These are phyloP conservation scores for Vigna mungo DNA, from an alignment of 306 rosid genomes.

Conservation along the genomic window DNA sequence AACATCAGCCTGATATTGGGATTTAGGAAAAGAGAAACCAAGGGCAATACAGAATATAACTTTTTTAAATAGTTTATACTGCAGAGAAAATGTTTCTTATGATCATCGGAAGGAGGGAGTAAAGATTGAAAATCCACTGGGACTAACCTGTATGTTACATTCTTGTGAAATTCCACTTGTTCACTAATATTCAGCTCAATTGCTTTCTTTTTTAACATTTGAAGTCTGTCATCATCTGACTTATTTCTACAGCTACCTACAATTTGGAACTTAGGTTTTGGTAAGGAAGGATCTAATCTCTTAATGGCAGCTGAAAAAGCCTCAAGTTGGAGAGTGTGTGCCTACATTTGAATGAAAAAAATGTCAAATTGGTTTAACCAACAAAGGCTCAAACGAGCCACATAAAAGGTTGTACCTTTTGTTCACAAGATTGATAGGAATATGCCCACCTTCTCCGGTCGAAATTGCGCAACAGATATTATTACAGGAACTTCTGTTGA, in stretches of 20 bases:
- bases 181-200: conserved; percentile 68
- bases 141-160: conserved; percentile 79
- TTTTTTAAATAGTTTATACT: neutral
- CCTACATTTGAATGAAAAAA: conserved; percentile 60
- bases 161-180: conserved; percentile 83
- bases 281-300: conserved; percentile 59
- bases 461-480: conserved; percentile 96
- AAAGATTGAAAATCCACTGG: conserved; percentile 10
- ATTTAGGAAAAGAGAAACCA: too few species aligned
- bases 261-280: conserved; percentile 83
- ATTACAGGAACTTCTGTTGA: conserved; percentile 57
- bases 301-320: conserved; percentile 80
- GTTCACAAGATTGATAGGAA: conserved; percentile 57
- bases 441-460: conserved; percentile 94
- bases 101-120: neutral
- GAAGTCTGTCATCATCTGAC: conserved; percentile 84
- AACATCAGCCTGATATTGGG: too few species aligned
- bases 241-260: conserved; percentile 96
- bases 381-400: conserved; percentile 55
- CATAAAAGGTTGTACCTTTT: conserved; percentile 52
- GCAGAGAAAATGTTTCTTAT: conserved; percentile 5
- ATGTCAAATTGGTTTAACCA: conserved; percentile 41
- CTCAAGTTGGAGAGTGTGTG: conserved; percentile 93
- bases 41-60: neutral
- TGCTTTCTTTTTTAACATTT: conserved; percentile 71